A percentile compares a stretch with the other conserved stretches of the same genome.
phyloP scores from a whole-genome alignment of 208 protist genomes.

The Herpetomonas tarakana region DNA sequence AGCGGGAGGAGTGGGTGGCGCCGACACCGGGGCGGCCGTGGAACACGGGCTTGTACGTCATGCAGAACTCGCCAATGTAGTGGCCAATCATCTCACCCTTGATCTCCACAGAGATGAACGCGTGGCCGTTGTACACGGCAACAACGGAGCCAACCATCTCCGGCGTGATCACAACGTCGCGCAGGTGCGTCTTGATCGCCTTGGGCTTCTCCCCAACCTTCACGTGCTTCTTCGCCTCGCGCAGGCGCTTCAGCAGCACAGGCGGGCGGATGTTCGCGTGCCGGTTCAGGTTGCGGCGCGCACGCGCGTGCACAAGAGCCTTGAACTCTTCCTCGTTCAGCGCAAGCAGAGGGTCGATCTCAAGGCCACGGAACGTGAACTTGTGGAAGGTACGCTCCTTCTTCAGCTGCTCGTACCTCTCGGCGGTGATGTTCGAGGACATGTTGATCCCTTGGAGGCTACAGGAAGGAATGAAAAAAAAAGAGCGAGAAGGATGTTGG shows the following conservation, averaged over 20 bases:
- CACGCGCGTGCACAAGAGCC: conserved; percentile 92
- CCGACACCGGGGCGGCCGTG: conserved; percentile 99
- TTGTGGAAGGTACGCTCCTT: conserved; percentile 98
- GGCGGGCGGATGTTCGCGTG: conserved; percentile 90
- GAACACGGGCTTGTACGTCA: conserved; percentile 98
- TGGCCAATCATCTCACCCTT: conserved; percentile 99
- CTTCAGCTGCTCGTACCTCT: conserved; percentile 92
- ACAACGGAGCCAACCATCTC: conserved; percentile 99
- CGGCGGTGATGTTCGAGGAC: conserved; percentile 74
- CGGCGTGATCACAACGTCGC: conserved; percentile 99
- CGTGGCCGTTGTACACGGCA: conserved; percentile 99
- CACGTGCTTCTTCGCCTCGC: conserved; percentile 96
- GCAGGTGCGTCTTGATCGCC: conserved; percentile 99
- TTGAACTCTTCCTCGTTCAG: conserved; percentile 94
- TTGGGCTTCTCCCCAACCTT: conserved; percentile 97
- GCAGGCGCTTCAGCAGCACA: conserved; percentile 96
- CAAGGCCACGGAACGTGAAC: conserved; percentile 96
- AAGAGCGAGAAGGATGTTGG: neutral
- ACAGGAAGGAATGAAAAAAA: conserved; percentile 13
- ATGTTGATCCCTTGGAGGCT: conserved; percentile 28
- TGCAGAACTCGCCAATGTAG: conserved; percentile 99
- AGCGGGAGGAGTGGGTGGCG: conserved; percentile 95
- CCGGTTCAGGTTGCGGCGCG: conserved; percentile 94
- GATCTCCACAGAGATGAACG: conserved; percentile 99
- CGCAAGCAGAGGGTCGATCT: conserved; percentile 94